phyloP scores from a whole-genome alignment of 2,329 filamentous ascomycete genomes.

The Aspergillus sp. region DNA sequence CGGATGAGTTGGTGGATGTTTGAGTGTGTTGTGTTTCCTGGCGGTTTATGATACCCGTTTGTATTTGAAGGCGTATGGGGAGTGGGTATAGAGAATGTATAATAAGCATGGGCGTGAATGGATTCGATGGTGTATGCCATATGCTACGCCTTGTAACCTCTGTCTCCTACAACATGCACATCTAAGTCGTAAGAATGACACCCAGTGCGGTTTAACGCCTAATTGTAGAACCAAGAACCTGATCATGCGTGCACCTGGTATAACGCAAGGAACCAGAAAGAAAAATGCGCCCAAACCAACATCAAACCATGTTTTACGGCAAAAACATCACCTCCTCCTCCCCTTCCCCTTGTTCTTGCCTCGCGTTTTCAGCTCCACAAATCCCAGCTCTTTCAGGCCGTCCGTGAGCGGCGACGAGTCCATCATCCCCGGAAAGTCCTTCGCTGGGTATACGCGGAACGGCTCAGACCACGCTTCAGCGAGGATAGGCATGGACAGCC shows the following conservation, averaged over 20 bases:
- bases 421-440: constrained; percentile 46
- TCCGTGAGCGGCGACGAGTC: constrained; percentile 39
- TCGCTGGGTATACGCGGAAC: constrained; percentile 43
- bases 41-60: constrained; percentile 1
- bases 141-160: not conserved
- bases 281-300: not conserved
- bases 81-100: too few relatives aligned
- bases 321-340: constrained; percentile 17
- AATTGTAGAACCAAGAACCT: not conserved
- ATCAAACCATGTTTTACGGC: not conserved
- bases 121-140: not conserved
- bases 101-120: too few relatives aligned
- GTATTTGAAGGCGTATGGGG: too few relatives aligned
- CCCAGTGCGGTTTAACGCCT: not conserved
- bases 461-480: constrained; percentile 41
- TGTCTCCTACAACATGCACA: not conserved
- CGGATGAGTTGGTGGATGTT: constrained; percentile 20
- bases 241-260: not conserved
- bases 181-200: not conserved
- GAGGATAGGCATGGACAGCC: constrained; percentile 37
- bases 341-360: constrained; percentile 36
- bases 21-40: constrained; percentile 10
- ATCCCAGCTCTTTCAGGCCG: constrained; percentile 41
- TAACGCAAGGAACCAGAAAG: not conserved
- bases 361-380: constrained; percentile 41